A percentile compares a stretch with the other conserved stretches of the same genome.
Conservation (phyloP, 2,329 filamentous ascomycete genomes). For the Botrytis fragariae region DNA sequence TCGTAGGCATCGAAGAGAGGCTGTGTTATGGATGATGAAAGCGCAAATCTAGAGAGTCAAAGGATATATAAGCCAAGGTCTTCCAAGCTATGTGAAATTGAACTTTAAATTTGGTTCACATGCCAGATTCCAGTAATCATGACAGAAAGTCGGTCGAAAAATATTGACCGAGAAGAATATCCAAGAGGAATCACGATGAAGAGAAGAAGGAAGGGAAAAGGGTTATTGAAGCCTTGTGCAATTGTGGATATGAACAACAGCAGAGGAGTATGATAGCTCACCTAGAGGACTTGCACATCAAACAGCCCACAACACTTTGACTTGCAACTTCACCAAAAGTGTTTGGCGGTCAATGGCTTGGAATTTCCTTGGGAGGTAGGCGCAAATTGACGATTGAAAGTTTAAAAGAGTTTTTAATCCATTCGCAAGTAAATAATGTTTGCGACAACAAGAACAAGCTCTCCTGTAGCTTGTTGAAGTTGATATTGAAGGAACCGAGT, state of each 20-base stretch:
- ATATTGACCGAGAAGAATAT: background rate
- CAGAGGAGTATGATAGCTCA: constrained; percentile 2
- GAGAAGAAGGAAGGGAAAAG: background rate
- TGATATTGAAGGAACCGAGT: background rate
- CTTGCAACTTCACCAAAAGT: background rate
- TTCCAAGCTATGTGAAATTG: constrained; percentile 2
- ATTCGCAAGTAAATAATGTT: background rate
- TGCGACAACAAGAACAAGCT: constrained; percentile 2
- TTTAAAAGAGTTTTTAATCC: background rate
- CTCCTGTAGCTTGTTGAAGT: background rate
- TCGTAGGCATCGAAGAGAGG: constrained; percentile 32
- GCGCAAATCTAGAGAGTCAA: constrained; percentile 17
- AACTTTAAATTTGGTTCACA: background rate
- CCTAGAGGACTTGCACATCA: background rate
- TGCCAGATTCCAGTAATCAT: background rate
- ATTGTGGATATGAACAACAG: constrained; percentile 10
- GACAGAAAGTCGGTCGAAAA: background rate
- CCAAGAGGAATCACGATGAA: background rate
- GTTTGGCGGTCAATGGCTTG: constrained; percentile 4
- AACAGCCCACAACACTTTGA: background rate
- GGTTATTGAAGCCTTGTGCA: background rate
- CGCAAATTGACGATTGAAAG: background rate
- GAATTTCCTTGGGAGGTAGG: background rate
- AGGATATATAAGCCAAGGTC: constrained; percentile 31
- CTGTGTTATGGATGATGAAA: constrained; percentile 23